Percentiles rank a stretch among this genome's conserved stretches.
These are phyloP conservation scores for Lagenidium giganteum DNA, from an alignment of 352 stramenopile species.

Conservation along the genomic window DNA sequence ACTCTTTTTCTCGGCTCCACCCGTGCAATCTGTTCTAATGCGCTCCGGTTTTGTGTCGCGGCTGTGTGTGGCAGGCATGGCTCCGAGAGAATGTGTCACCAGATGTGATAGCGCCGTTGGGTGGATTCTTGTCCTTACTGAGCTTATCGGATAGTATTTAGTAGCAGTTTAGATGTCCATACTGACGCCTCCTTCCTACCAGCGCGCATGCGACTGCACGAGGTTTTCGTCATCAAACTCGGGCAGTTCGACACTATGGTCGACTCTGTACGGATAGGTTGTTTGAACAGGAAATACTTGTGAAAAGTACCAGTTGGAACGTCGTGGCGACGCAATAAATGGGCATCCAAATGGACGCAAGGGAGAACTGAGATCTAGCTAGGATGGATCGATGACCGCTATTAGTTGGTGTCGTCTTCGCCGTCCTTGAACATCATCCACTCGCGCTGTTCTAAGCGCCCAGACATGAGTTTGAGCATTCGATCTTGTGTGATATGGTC, in stretches of 20 bases:
- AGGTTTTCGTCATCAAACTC: slow-evolving; percentile 2
- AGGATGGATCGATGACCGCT: too few species aligned
- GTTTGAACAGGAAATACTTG: too few species aligned
- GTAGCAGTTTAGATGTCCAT: too few species aligned
- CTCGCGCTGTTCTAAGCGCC: slow-evolving; percentile 55
- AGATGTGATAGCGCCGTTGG: slow-evolving; percentile 20
- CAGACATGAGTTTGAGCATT: slow-evolving; percentile 64
- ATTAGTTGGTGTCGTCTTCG: too few species aligned
- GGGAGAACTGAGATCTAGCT: too few species aligned
- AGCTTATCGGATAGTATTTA: slow-evolving; percentile 41
- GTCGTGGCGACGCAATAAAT: too few species aligned
- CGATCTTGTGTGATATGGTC: slow-evolving; percentile 33
- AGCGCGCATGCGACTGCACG: too few species aligned
- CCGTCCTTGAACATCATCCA: slow-evolving; percentile 73
- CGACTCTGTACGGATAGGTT: not conserved
- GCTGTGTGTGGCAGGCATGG: slow-evolving; percentile 23
- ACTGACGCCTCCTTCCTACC: too few species aligned
- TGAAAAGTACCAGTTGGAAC: too few species aligned
- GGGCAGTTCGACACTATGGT: not conserved
- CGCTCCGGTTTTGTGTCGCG: not conserved
- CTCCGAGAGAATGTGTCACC: slow-evolving; percentile 36
- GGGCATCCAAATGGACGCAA: too few species aligned
- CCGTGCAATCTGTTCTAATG: not conserved
- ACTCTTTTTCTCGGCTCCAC: not conserved
- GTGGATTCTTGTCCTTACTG: slow-evolving; percentile 48